Percentiles rank a stretch among this genome's conserved stretches.
Evolutionary conservation across 2,329 filamentous ascomycete species (phyloP).

Genomic region (Fusarium kyushuense): DNA sequence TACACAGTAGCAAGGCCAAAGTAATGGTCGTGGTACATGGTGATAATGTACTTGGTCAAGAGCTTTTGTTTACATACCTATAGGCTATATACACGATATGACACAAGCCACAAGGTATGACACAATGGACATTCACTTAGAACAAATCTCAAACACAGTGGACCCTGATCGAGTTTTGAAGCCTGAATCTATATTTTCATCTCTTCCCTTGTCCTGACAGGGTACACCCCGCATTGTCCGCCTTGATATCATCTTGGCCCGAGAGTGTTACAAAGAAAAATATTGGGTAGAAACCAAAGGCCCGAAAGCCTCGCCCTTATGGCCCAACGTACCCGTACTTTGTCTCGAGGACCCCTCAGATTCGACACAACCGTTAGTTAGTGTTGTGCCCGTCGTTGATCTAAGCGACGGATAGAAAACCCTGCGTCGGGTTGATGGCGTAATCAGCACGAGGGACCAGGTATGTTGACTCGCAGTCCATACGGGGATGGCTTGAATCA

Average conservation of each 20-base stretch:
- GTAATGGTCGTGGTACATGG: not conserved
- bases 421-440: slow-evolving; percentile 3
- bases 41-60: not conserved
- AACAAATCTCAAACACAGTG: slow-evolving; percentile 13
- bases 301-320: slow-evolving; percentile 17
- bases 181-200: slow-evolving; percentile 21
- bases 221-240: slow-evolving; percentile 27
- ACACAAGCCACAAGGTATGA: not conserved
- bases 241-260: slow-evolving; percentile 12
- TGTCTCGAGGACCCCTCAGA: slow-evolving; percentile 2
- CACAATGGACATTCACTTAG: slow-evolving; percentile 2
- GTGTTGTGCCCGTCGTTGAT: slow-evolving; percentile 4
- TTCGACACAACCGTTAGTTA: not conserved
- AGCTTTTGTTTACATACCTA: slow-evolving; percentile 9
- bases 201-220: slow-evolving; percentile 14
- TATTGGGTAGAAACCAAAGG: slow-evolving; percentile 24
- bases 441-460: slow-evolving; percentile 2
- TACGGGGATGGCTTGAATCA: slow-evolving; percentile 14
- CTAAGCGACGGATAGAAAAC: slow-evolving; percentile 3
- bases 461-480: slow-evolving; percentile 11
- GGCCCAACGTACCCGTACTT: slow-evolving; percentile 1
- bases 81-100: not conserved
- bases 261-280: slow-evolving; percentile 16
- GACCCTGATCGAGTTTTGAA: slow-evolving; percentile 16
- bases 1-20: slow-evolving; percentile 1